Evolutionary conservation across 805 yeast genomes (phyloP), one percentile per base, ranked within the genome.

Genomic region (Candida alai): DNA sequence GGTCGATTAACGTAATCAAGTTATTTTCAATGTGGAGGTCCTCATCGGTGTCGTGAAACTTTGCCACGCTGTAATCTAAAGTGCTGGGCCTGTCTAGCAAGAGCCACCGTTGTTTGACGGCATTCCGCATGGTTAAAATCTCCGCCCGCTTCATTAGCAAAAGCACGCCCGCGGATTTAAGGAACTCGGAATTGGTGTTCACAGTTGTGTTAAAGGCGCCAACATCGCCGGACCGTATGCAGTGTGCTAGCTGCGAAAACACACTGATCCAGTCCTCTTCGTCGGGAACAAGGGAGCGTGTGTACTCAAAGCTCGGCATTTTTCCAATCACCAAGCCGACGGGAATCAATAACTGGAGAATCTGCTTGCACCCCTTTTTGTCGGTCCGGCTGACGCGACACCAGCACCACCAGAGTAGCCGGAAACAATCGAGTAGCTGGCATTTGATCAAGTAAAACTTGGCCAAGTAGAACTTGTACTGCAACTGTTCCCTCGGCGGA

Each of bases 321-420:
- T 70, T 69, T 0, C 87, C 87, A 25, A 77, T 60, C 1, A 78
- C 49, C 6, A 80, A 50, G 2, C 77, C 65, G 0, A 72, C 58
- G 0, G 86, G 80, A 1, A 79, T 41, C 25, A 80, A 54, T 37
- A 68, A 69, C 20, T 63, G 58, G 21, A 80, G 52, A 5, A 79
- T 62, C 23, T 58, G 51, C 10, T 62, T 53, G 24, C 60, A 53
- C 49, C 76, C 74, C 9, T 42, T 32, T 22, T 23, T 6, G 12
- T 35, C 26, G n/a, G 24, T 17, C 3, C 51, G 25, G 0, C 67
- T 65, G 32, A 73, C 60, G 28, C 65, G 56, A 3, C 45, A 38
- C 30, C 71, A 73, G 24, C 84, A 73, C 75, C 78, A 74, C n/a
- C 53, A 46, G 22, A 82, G 58, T 48, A 81, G 84, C 20, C 52